Evolutionary conservation across 2,329 filamentous ascomycete species (phyloP).

Genomic region (Penicillium thymicola): DNA sequence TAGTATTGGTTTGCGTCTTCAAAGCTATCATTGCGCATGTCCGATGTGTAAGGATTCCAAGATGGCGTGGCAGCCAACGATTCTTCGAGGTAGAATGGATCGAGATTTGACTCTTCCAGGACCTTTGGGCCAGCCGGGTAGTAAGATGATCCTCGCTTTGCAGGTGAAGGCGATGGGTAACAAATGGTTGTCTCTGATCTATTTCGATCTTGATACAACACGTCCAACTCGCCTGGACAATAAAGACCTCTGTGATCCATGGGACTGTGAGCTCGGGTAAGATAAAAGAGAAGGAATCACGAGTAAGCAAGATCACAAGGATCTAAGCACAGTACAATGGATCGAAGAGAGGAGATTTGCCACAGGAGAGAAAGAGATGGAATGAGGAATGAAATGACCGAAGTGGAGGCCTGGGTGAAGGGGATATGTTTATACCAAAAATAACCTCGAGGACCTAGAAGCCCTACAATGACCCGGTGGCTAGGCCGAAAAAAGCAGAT

Average conservation of each 20-base stretch:
- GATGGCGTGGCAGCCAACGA: slow-evolving; percentile 29
- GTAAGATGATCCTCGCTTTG: slow-evolving; percentile 32
- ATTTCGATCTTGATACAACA: slow-evolving; percentile 30
- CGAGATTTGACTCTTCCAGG: slow-evolving; percentile 35
- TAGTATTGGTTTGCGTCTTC: slow-evolving; percentile 33
- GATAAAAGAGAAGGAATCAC: slow-evolving; percentile 10
- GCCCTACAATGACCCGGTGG: slow-evolving; percentile 22
- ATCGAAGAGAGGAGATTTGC: slow-evolving; percentile 8
- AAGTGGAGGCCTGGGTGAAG: slow-evolving; percentile 22
- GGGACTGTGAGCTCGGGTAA: slow-evolving; percentile 29
- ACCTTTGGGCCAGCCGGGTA: slow-evolving; percentile 27
- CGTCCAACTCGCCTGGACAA: slow-evolving; percentile 35
- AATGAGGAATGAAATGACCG: slow-evolving; percentile 15
- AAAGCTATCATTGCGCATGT: slow-evolving; percentile 33
- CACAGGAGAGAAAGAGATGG: slow-evolving; percentile 7
- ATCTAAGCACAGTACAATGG: slow-evolving; percentile 11
- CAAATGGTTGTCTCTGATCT: slow-evolving; percentile 33
- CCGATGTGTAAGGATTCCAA: slow-evolving; percentile 25
- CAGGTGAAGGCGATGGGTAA: slow-evolving; percentile 26
- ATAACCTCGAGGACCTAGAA: slow-evolving; percentile 15
- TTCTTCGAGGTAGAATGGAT: slow-evolving; percentile 41
- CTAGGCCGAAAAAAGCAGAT: slow-evolving; percentile 27
- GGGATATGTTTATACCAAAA: slow-evolving; percentile 40
- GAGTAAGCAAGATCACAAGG: slow-evolving; percentile 9
- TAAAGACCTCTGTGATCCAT: slow-evolving; percentile 38